Percentiles rank a stretch among this genome's conserved stretches.
phyloP scores from a whole-genome alignment of 176 grass and related monocot genomes.

The Poa annua region DNA sequence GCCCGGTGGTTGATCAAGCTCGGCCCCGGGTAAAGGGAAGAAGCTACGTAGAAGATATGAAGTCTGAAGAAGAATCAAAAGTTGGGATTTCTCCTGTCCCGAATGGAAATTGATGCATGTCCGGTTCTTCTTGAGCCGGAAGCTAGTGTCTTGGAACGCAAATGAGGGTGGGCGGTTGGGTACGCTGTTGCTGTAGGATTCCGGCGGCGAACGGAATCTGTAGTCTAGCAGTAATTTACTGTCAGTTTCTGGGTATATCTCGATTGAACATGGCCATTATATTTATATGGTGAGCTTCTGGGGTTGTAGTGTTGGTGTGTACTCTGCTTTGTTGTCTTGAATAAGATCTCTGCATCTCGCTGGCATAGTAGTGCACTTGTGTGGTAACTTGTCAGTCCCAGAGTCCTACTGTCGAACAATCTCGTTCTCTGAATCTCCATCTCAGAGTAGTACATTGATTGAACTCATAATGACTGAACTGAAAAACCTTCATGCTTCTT shows the following conservation, averaged over 20 bases:
- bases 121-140: neutral
- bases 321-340: neutral
- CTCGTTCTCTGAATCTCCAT: neutral
- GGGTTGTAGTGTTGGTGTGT: neutral
- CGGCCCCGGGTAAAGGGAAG: neutral
- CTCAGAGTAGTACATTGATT: too few relatives aligned
- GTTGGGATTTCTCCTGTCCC: neutral
- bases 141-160: neutral
- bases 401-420: neutral
- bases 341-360: neutral
- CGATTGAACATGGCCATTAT: neutral
- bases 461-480: too few relatives aligned
- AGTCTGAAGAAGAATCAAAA: slow-evolving; percentile 25
- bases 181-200: neutral
- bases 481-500: too few relatives aligned
- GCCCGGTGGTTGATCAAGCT: slow-evolving; percentile 40
- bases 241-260: too few relatives aligned
- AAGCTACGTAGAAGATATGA: neutral
- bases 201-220: too few relatives aligned
- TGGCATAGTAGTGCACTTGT: neutral
- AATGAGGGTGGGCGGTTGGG: neutral
- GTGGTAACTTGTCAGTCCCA: neutral
- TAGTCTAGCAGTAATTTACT: too few relatives aligned
- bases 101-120: neutral
- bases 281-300: neutral